Percentiles rank a stretch among this genome's conserved stretches.
Evolutionary conservation across 306 rosid species (phyloP).

Genomic region (Urtica urens): DNA sequence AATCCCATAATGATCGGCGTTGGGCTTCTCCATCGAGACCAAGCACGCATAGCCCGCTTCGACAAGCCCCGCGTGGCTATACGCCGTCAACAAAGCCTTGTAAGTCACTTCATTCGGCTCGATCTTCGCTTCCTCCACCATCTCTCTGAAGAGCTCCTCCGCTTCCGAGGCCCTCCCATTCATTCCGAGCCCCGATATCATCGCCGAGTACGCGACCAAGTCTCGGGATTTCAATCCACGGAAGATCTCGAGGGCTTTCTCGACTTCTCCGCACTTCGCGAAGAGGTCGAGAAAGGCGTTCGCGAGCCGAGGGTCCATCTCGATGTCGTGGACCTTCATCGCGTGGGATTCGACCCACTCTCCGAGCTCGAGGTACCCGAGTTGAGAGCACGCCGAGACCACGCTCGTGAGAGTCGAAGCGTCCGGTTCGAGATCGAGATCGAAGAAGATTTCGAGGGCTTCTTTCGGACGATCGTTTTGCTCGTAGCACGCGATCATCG

Average conservation of each 20-base stretch:
- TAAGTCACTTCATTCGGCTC: conserved; percentile 47
- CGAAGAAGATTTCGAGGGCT: conserved; percentile 51
- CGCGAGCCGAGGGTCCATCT: conserved; percentile 63
- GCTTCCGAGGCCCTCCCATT: conserved; percentile 53
- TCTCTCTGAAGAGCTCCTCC: conserved; percentile 42
- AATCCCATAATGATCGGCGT: conserved; percentile 49
- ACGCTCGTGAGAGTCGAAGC: conserved; percentile 54
- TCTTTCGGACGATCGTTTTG: conserved; percentile 56
- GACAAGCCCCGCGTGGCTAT: conserved; percentile 56
- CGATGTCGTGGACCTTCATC: conserved; percentile 41
- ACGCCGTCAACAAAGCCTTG: conserved; percentile 57
- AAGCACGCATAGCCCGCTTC: conserved; percentile 51
- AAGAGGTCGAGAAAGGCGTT: conserved; percentile 63
- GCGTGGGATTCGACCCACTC: conserved; percentile 35
- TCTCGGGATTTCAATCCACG: conserved; percentile 42
- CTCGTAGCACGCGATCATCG: conserved; percentile 68
- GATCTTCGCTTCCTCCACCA: conserved; percentile 35
- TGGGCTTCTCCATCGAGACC: conserved; percentile 46
- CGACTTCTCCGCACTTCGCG: conserved; percentile 62
- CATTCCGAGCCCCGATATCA: conserved; percentile 72
- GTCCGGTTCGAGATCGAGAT: conserved; percentile 47
- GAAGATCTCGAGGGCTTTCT: conserved; percentile 48
- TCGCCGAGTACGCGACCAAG: conserved; percentile 68
- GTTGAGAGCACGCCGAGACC: conserved; percentile 62
- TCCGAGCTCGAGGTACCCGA: conserved; percentile 43